Base-by-base conservation (phyloP, 306 rosid genomes). In the Fragaria vesca region DNA sequence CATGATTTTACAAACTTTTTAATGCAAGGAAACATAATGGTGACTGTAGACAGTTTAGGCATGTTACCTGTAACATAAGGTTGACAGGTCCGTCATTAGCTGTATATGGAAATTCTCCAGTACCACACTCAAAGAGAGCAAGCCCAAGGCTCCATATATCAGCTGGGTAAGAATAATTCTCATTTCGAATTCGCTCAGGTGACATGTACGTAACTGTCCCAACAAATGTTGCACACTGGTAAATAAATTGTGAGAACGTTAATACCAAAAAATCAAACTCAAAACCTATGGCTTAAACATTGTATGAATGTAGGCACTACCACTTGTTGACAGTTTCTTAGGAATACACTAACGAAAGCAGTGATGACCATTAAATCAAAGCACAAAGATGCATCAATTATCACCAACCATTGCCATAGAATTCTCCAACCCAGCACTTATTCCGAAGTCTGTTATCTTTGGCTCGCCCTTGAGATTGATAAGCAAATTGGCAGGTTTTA, bases 101-200 rank as follows among this genome's bases (percentile, higher is more conserved):
- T 50, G 97, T 85, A 76, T 93, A 95, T 18, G 99, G 97, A 78
- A 95, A 95, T 89, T 91, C 99, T 85, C 99, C 99, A 1, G 99
- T 95, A 42, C 97, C 99, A 77, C 97, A 91, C 85, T 95, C 97
- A 26, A 95, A 89, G 76, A 95, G 97, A 17, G 97, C 96, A 80
- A 95, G 99, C 68, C 97, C 99, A 69, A 95, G 90, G 87, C 97
- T 95, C 99, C 99, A 95, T 78, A 93, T 93, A 84, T 95, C 97
- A 79, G 99, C 99, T 8, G 97, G 99, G 86, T 91, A 95, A 42
- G 99, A 95, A 87, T 95, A 95, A 83, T 83, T 95, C 76, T 93
- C 93, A 43, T 95, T 95, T 79, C 97, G 89, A 80, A 95, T 95
- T 74, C 99, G 82, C 90, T 95, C 99, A 11, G 99, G 97, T n/a